phyloP scores from a whole-genome alignment of 1,284 basidiomycete species.

The Porphyrellus sp. region DNA sequence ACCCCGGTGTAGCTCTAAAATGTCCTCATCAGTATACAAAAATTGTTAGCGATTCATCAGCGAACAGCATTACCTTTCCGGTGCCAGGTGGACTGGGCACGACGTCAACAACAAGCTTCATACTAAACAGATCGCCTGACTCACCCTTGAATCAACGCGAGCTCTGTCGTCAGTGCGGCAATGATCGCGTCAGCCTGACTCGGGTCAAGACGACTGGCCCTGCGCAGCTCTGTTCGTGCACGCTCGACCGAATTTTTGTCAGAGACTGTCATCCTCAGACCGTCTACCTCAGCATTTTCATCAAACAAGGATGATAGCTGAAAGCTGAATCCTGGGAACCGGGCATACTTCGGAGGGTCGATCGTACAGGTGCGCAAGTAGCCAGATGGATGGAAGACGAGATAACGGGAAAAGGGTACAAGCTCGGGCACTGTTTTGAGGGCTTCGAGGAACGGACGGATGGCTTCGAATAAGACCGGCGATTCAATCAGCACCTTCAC shows the following conservation, averaged over 20 bases:
- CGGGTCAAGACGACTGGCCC: slow-evolving; percentile 52
- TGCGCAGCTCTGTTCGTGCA: slow-evolving; percentile 43
- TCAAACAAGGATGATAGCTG: slow-evolving; percentile 46
- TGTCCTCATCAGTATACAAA: background rate
- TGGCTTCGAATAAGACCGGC: slow-evolving; percentile 57
- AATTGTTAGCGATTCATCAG: background rate
- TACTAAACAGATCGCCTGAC: slow-evolving; percentile 14
- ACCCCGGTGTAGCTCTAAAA: slow-evolving; percentile 62
- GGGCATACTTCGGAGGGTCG: slow-evolving; percentile 48
- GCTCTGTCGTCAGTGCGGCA: slow-evolving; percentile 54
- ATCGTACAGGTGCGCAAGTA: slow-evolving; percentile 37
- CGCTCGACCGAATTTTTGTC: slow-evolving; percentile 26
- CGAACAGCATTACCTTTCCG: slow-evolving; percentile 51
- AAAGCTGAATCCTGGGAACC: slow-evolving; percentile 46
- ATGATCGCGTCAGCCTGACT: slow-evolving; percentile 69
- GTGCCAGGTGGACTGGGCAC: slow-evolving; percentile 64
- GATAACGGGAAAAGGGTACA: slow-evolving; percentile 53
- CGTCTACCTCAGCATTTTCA: slow-evolving; percentile 14
- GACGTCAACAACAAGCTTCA: slow-evolving; percentile 2
- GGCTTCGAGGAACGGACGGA: slow-evolving; percentile 60
- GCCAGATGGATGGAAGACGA: slow-evolving; percentile 40
- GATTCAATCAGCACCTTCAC: slow-evolving; percentile 50
- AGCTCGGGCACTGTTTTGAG: slow-evolving; percentile 48
- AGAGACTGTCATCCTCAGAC: slow-evolving; percentile 21
- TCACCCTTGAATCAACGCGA: slow-evolving; percentile 70